Conservation (phyloP, 192 early-diverging fungal genomes). For the Paraglomus brasilianum region DNA sequence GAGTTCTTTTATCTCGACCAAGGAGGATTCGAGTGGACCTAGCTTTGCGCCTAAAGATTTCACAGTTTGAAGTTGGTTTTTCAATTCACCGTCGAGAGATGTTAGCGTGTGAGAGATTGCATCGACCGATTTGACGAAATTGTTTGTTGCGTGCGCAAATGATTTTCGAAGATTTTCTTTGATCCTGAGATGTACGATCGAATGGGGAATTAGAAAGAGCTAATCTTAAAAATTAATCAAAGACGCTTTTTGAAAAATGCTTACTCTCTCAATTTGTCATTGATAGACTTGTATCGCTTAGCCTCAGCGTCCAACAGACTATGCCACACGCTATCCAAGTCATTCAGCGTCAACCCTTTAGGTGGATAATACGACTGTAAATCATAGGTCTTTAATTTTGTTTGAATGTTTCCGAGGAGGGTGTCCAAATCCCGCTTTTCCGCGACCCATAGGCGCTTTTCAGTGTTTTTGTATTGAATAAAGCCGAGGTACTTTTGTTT, state of each 20-base stretch:
- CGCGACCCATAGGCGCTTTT: constrained; percentile 84
- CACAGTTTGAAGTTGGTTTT: constrained; percentile 66
- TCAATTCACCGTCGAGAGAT: constrained; percentile 74
- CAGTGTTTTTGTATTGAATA: constrained; percentile 77
- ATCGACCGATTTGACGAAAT: constrained; percentile 71
- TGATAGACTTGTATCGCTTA: constrained; percentile 76
- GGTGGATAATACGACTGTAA: constrained; percentile 83
- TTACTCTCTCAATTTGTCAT: constrained; percentile 80
- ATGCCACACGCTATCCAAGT: constrained; percentile 69
- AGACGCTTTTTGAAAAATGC: constrained; percentile 1
- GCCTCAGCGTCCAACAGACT: constrained; percentile 72
- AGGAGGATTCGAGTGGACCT: constrained; percentile 49
- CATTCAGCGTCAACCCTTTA: constrained; percentile 59
- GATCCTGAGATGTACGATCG: constrained; percentile 46
- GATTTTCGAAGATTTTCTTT: constrained; percentile 77
- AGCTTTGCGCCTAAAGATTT: constrained; percentile 55
- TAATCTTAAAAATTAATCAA: not conserved
- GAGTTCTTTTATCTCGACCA: constrained; percentile 59
- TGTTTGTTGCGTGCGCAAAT: constrained; percentile 84
- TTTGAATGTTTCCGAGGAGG: constrained; percentile 93
- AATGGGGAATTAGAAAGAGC: not conserved
- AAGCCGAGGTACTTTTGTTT: constrained; percentile 72
- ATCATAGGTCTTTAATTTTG: constrained; percentile 95
- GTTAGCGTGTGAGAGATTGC: constrained; percentile 64
- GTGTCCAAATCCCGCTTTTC: constrained; percentile 91